Evolutionary conservation across 768 basidiomycete genomes (phyloP).

Genomic region (Mycena latifolia): DNA sequence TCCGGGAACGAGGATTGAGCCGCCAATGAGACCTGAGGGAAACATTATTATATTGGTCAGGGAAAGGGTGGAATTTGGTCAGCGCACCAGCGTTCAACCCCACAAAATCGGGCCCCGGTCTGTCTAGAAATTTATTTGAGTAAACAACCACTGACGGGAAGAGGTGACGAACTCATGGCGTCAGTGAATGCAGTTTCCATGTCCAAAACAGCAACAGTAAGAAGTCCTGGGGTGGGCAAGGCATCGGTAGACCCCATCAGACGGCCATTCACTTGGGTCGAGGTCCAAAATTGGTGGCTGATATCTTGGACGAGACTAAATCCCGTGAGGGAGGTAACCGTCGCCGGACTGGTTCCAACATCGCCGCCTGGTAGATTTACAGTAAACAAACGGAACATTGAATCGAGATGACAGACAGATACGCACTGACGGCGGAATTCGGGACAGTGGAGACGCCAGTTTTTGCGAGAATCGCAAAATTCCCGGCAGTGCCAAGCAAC

Average conservation of each 20-base stretch:
- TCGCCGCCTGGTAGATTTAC: too few species aligned
- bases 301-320: background rate
- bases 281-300: slow-evolving; percentile 5
- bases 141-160: background rate
- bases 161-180: background rate
- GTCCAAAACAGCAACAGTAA: background rate
- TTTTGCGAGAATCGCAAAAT: background rate
- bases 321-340: background rate
- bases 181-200: background rate
- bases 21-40: too few species aligned
- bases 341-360: background rate
- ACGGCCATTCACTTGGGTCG: slow-evolving; percentile 5
- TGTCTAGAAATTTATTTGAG: background rate
- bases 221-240: background rate
- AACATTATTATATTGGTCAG: too few species aligned
- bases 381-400: too few species aligned
- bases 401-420: background rate
- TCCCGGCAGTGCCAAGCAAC: background rate
- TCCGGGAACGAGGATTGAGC: too few species aligned
- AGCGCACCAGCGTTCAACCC: background rate
- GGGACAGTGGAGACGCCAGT: background rate
- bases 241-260: slow-evolving; percentile 8
- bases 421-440: background rate
- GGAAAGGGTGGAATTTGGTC: too few species aligned
- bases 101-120: background rate